Evolutionary conservation across 2,329 filamentous ascomycete genomes (phyloP), one percentile per base, ranked within the genome.

Genomic region (Aspergillus pseudoterreus): DNA sequence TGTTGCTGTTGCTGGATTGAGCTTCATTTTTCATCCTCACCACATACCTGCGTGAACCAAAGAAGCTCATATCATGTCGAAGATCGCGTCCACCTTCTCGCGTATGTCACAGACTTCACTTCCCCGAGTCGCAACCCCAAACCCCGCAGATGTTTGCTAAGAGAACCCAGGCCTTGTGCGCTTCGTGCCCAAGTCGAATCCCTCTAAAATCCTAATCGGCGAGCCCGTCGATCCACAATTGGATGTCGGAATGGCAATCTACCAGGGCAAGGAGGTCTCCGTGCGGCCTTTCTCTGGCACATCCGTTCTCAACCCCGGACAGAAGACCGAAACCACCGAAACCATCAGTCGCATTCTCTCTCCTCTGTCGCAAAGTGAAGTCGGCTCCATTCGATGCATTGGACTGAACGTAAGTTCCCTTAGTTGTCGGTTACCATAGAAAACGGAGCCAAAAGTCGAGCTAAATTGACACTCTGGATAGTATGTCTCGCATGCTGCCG

Each of bases 341-440:
- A 68, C 47, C 24, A 67, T 71, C 50, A 59, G 59, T 33, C 63
- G 72, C 4, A 62, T 84, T 12, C 70, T 84, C 38, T 81, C 80
- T 2, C 79, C 80, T 6, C 57, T 82, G 19, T 63, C 75, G 1
- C 66, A 70, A 49, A 61, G 62, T 17, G 79, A 82, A 57, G 76
- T 80, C 45, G 81, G 81, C 21, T 78, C 80, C 0, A 81, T 85
- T 47, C 74, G 81, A 43, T 83, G 82, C 59, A 80, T 84, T 54
- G 81, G 82, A 0, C 58, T 84, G 54, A 84, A 84, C 54, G 76
- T 76, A 61, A 55, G 69, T 53, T 15, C 22, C 4, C 8, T 10
- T 17, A 22, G 10, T 17, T 9, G 12, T 27, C 33, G 10, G 1
- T 33, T 11, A 11, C 27, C 10, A 21, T 21, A 10, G 43, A 21